Evolutionary conservation across 2,329 filamentous ascomycete genomes (phyloP).

Genomic region (Magnaporthiopsis rhizophila): DNA sequence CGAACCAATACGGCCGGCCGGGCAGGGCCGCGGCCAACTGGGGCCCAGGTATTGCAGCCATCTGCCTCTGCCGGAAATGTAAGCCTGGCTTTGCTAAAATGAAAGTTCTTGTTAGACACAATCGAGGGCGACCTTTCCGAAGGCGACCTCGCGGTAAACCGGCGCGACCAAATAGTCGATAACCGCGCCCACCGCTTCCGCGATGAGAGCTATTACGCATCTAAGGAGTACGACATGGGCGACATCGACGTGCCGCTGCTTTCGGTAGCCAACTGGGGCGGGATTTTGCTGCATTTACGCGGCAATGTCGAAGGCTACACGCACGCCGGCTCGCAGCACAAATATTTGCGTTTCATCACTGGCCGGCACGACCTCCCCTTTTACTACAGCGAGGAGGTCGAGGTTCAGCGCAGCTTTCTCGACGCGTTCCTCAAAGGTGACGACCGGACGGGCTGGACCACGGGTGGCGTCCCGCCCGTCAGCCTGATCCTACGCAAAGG

Average conservation of each 20-base stretch:
- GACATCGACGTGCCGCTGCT: slow-evolving; percentile 62
- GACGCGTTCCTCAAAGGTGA: slow-evolving; percentile 64
- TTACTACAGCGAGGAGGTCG: slow-evolving; percentile 62
- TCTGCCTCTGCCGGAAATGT: too few relatives aligned
- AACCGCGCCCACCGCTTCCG: slow-evolving; percentile 46
- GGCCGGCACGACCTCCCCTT: slow-evolving; percentile 66
- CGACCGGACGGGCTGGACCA: slow-evolving; percentile 53
- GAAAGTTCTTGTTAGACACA: too few relatives aligned
- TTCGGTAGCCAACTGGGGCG: slow-evolving; percentile 63
- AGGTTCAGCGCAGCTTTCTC: slow-evolving; percentile 58
- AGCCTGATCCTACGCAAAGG: slow-evolving; percentile 56
- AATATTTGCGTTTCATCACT: slow-evolving; percentile 62
- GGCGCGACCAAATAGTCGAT: slow-evolving; percentile 37
- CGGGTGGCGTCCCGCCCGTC: slow-evolving; percentile 52
- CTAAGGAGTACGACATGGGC: slow-evolving; percentile 54
- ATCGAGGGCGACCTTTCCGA: slow-evolving; percentile 49
- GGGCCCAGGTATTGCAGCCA: too few relatives aligned
- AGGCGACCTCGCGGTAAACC: slow-evolving; percentile 40
- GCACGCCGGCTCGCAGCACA: slow-evolving; percentile 56
- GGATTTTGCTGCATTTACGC: slow-evolving; percentile 59
- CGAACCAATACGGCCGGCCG: slow-evolving; percentile 59
- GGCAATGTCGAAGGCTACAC: slow-evolving; percentile 61
- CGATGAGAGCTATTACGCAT: slow-evolving; percentile 56
- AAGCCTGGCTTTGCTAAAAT: too few relatives aligned
- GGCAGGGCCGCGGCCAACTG: slow-evolving; percentile 33